Evolutionary conservation across 2,329 filamentous ascomycete genomes (phyloP).

Genomic region (Mollisia scopiformis): DNA sequence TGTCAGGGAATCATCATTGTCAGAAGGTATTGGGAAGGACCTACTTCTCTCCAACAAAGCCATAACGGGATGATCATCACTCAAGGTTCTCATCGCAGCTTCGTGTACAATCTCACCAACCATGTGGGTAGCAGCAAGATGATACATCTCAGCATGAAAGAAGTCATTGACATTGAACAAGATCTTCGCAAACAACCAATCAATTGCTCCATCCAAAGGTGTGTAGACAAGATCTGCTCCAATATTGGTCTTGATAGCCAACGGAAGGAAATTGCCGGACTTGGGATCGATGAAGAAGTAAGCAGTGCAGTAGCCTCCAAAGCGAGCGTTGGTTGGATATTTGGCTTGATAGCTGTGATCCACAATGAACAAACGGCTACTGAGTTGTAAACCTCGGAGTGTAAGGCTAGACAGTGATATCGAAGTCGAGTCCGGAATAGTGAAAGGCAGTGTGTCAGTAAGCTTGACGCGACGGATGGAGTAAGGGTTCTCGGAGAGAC

Average conservation of each 20-base stretch:
- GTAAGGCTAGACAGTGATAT: constrained; percentile 36
- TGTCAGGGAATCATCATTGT: no score
- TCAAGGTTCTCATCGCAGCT: constrained; percentile 50
- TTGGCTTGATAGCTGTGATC: constrained; percentile 44
- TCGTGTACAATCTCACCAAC: constrained; percentile 47
- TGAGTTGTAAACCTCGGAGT: constrained; percentile 34
- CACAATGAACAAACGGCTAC: constrained; percentile 46
- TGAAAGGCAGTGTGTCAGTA: constrained; percentile 41
- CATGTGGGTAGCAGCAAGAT: constrained; percentile 47
- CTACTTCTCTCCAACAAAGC: constrained; percentile 16
- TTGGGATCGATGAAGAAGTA: constrained; percentile 49
- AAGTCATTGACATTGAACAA: constrained; percentile 52
- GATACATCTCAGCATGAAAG: constrained; percentile 47
- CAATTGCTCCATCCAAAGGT: constrained; percentile 44
- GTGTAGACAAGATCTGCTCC: constrained; percentile 48
- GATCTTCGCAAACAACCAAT: constrained; percentile 55
- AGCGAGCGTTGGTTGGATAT: constrained; percentile 33
- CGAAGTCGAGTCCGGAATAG: constrained; percentile 36
- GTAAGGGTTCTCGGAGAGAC: constrained; percentile 47
- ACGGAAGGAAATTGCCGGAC: constrained; percentile 48
- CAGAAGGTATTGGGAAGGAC: no score
- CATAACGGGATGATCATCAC: constrained; percentile 46
- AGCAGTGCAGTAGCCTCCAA: constrained; percentile 46
- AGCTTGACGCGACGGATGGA: constrained; percentile 39
- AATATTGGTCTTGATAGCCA: constrained; percentile 51